Base-by-base conservation (phyloP, 2,329 filamentous ascomycete genomes). In the Graphium sp. region DNA sequence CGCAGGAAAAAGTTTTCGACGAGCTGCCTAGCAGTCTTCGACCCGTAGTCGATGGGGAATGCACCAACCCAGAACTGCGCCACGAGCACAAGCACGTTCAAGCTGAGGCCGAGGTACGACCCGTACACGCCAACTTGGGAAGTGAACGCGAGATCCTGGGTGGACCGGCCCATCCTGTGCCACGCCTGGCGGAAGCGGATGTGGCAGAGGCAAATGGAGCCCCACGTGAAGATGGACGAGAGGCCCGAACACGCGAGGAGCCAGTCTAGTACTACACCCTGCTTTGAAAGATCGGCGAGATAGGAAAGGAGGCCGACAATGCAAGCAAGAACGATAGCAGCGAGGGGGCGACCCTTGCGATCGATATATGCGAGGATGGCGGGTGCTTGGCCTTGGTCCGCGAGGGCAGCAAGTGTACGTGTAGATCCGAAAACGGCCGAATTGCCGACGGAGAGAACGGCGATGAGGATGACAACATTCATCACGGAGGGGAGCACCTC, bases 401-500 rank as follows among this genome's bases (percentile, higher is more conserved):
- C 84, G 2, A 94, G 67, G 4, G 85, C 84, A 16, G 84, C 82
- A 6, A 95, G 69, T 3, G 85, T 94, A 41, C 87, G 74, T 2
- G 82, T 91, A 15, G 82, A 87, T 20, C 84, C 87, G 43, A 92
- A 95, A 34, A 94, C 76, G 35, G 84, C 75, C 6, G 82, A 87
- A 52, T 93, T 94, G 33, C 84, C 84, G 34, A 94, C 85, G 1
- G 82, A 91, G 14, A 94, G 58, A 14, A 93, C 84, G 13, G 85
- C 78, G 36, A 92, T 72, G 45, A 94, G 72, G 47, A 94, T 93
- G 35, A 94, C 83, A n/a, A 72, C 74, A 50, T 95, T 94, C 78
- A 94, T 91, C 30, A 94, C 66, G 0, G 79, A 85, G 2, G 83
- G 82, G 3, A 94, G 66, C 3, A 77, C 74, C 23, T 68, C 55